Percentiles rank a stretch among this genome's conserved stretches.
Conservation (phyloP, 1,139 yeast species). For the Debaryomyces robertsiae region DNA sequence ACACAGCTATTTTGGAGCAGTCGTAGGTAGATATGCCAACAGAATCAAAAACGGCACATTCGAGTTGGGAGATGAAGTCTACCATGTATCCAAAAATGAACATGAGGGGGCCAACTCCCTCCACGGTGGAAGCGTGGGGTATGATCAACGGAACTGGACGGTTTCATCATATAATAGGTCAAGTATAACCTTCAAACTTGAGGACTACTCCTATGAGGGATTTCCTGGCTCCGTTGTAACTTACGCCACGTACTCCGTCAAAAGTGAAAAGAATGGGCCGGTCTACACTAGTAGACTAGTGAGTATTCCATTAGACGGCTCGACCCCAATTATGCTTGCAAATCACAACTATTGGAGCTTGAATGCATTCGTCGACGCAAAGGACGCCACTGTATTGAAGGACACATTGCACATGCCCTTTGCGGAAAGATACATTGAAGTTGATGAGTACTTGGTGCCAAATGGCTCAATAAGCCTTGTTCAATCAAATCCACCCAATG, state of each 20-base stretch:
- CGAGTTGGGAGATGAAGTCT: conserved; percentile 40
- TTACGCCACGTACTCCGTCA: conserved; percentile 1
- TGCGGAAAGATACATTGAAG: conserved; percentile 1
- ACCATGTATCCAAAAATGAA: conserved; percentile 46
- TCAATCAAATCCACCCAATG: not conserved
- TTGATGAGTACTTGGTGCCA: conserved; percentile 1
- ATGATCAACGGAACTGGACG: conserved; percentile 28
- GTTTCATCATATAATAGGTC: conserved; percentile 2
- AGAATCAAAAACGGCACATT: conserved; percentile 53
- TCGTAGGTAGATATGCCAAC: conserved; percentile 67
- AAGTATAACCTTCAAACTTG: conserved; percentile 1
- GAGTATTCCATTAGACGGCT: conserved; percentile 5
- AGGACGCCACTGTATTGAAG: not conserved
- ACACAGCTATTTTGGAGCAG: conserved; percentile 54
- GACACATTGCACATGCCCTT: not conserved
- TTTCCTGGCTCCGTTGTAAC: not conserved
- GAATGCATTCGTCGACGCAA: conserved; percentile 1
- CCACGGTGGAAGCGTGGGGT: conserved; percentile 56
- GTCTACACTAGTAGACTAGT: conserved; percentile 3
- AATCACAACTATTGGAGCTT: conserved; percentile 2
- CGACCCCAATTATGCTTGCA: conserved; percentile 3
- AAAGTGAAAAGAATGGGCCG: not conserved
- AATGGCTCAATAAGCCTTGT: conserved; percentile 2
- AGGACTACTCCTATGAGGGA: not conserved
- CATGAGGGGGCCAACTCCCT: conserved; percentile 38